Base-by-base conservation (phyloP, 352 stramenopile genomes). In the Blastocystis sp. region DNA sequence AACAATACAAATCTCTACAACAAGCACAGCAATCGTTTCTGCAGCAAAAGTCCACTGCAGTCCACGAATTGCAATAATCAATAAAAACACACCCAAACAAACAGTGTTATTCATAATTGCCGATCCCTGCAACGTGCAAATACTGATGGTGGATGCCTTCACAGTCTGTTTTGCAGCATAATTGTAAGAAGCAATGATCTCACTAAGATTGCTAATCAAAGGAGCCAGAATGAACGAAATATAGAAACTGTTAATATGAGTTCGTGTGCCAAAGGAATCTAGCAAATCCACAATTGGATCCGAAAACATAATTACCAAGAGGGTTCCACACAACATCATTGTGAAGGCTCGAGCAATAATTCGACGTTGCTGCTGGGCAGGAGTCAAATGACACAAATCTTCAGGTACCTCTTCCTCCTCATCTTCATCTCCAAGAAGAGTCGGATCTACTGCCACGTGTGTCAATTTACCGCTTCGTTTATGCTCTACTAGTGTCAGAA, bases 101-200 rank as follows among this genome's bases (percentile, higher is more conserved):
- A 99, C 98, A n/a, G 97, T 99, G 92, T 99, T 99, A 93, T 99
- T 99, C 96, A 99, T 98, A 91, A 95, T 97, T 17, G 96, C 96
- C 37, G 96, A 96, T 37, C 97, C 97, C 33, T 98, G 93, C 68
- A 98, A 92, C 0, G 78, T 79, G 44, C 60, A 62, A 91, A 91
- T 70, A 37, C 75, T 90, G 42, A 90, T 79, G 22, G 68, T 73
- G 30, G 70, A 44, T 35, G 81, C 33, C 24, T 70, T 79, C 19
- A 70, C 17, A 13, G 96, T 98, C 92, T 98, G 98, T 92, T 98
- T 98, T 51, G 94, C 92, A 57, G 96, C 96, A 91, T 98, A 99
- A 90, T 97, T 98, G 92, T 97, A 97, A 48, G 94, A 95, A 27
- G 96, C 95, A 90, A 99, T 97, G 53, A 99, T 92, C 92, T 99